Conservation (phyloP, 2,329 filamentous ascomycete genomes). For the Aspergillus uvarum region DNA sequence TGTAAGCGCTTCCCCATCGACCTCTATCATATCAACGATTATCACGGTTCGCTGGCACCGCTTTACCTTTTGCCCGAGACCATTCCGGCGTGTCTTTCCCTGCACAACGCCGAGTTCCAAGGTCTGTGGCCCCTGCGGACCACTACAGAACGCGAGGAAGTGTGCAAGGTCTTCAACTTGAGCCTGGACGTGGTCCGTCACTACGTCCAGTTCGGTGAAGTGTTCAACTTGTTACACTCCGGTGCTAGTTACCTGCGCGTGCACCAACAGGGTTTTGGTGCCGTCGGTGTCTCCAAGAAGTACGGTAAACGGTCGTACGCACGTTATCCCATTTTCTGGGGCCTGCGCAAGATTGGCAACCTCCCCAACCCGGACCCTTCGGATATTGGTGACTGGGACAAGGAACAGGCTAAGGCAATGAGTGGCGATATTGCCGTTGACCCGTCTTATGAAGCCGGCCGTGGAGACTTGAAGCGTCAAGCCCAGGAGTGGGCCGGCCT, state of each 20-base stretch:
- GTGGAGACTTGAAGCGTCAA: conserved; percentile 56
- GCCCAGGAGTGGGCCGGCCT: conserved; percentile 68
- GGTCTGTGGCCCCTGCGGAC: conserved; percentile 66
- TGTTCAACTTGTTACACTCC: conserved; percentile 66
- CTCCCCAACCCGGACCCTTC: conserved; percentile 65
- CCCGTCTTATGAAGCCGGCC: conserved; percentile 52
- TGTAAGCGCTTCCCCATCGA: conserved; percentile 63
- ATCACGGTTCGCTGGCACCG: conserved; percentile 62
- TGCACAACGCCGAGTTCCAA: conserved; percentile 69
- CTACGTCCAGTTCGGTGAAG: conserved; percentile 66
- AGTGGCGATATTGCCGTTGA: conserved; percentile 53
- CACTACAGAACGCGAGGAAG: conserved; percentile 59
- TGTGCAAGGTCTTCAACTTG: conserved; percentile 64
- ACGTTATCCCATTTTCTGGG: conserved; percentile 68
- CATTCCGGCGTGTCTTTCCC: conserved; percentile 61
- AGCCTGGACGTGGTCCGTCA: conserved; percentile 55
- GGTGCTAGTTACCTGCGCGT: conserved; percentile 64
- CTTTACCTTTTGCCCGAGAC: conserved; percentile 63
- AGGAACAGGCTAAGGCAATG: conserved; percentile 56
- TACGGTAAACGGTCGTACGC: conserved; percentile 66
- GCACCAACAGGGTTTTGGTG: conserved; percentile 67
- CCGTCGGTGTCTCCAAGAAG: conserved; percentile 66
- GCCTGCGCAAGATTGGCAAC: conserved; percentile 60
- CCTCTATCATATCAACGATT: conserved; percentile 66
- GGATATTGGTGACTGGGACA: conserved; percentile 53